Percentiles rank a stretch among this genome's conserved stretches.
Conservation (phyloP, 1,284 basidiomycete genomes). For the Stygiomarasmius scandens region DNA sequence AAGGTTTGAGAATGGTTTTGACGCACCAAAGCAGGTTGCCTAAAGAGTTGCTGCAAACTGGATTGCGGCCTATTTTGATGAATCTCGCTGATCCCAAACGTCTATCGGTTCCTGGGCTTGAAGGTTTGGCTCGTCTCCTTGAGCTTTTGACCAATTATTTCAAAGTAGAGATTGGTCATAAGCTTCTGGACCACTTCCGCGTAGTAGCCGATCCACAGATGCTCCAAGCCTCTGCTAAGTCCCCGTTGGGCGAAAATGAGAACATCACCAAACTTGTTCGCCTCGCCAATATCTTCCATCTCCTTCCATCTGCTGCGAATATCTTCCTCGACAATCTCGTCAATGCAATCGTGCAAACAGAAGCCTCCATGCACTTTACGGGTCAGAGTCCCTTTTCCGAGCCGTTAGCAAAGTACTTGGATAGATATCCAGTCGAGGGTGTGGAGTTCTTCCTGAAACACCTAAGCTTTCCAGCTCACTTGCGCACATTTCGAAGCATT, state of each 20-base stretch:
- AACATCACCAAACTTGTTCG: slow-evolving; percentile 92
- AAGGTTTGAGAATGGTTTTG: slow-evolving; percentile 89
- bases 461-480: slow-evolving; percentile 73
- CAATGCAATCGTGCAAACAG: slow-evolving; percentile 90
- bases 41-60: slow-evolving; percentile 94
- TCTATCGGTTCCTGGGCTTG: slow-evolving; percentile 91
- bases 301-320: slow-evolving; percentile 91
- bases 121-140: slow-evolving; percentile 93
- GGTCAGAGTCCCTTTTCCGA: slow-evolving; percentile 92
- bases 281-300: slow-evolving; percentile 95
- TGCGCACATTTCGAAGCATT: slow-evolving; percentile 82
- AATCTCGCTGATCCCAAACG: slow-evolving; percentile 97
- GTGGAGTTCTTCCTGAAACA: slow-evolving; percentile 85
- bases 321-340: slow-evolving; percentile 90
- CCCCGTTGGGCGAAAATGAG: slow-evolving; percentile 86
- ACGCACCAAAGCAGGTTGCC: slow-evolving; percentile 91
- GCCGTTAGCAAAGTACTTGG: slow-evolving; percentile 88
- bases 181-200: slow-evolving; percentile 95
- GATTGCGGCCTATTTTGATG: slow-evolving; percentile 95
- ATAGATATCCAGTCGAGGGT: slow-evolving; percentile 88
- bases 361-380: slow-evolving; percentile 89
- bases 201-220: slow-evolving; percentile 86
- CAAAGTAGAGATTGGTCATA: slow-evolving; percentile 99
- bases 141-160: slow-evolving; percentile 98
- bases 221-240: slow-evolving; percentile 77